Evolutionary conservation across 78 protist genomes (phyloP).

Genomic region (Protostelium mycophagum): DNA sequence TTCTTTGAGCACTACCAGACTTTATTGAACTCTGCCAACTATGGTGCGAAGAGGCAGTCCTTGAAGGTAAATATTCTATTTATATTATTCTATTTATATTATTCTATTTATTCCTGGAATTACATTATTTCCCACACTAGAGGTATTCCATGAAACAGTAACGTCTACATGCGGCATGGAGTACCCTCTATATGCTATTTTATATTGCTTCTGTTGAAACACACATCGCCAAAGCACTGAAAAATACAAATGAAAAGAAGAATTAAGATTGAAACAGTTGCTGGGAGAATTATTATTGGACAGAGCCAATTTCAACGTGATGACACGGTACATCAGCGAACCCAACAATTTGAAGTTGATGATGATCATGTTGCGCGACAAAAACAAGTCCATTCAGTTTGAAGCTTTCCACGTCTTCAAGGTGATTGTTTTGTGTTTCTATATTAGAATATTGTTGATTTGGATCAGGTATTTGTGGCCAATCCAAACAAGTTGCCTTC

Average conservation of each 20-base stretch:
- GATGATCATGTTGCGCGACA: constrained; percentile 90
- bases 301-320: constrained; percentile 85
- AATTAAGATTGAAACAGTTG: constrained; percentile 37
- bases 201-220: neutral
- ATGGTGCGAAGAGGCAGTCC: constrained; percentile 88
- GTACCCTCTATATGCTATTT: too few relatives aligned
- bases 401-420: constrained; percentile 98
- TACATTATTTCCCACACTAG: too few relatives aligned
- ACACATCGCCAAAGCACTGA: neutral
- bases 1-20: constrained; percentile 55
- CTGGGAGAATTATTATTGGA: constrained; percentile 94
- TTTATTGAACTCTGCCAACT: constrained; percentile 76
- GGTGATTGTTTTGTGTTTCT: constrained; percentile 29
- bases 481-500: constrained; percentile 91
- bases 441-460: too few relatives aligned
- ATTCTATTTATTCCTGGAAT: too few relatives aligned
- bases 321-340: constrained; percentile 84
- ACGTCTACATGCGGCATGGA: neutral
- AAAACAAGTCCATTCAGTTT: constrained; percentile 80
- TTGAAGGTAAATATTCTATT: constrained; percentile 72
- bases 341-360: constrained; percentile 81
- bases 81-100: neutral
- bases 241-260: neutral
- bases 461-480: constrained; percentile 91
- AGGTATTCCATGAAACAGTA: neutral